These are phyloP conservation scores for Cryptococcus jaspeensis DNA, from an alignment of 1,284 basidiomycete species.

Conservation along the genomic window DNA sequence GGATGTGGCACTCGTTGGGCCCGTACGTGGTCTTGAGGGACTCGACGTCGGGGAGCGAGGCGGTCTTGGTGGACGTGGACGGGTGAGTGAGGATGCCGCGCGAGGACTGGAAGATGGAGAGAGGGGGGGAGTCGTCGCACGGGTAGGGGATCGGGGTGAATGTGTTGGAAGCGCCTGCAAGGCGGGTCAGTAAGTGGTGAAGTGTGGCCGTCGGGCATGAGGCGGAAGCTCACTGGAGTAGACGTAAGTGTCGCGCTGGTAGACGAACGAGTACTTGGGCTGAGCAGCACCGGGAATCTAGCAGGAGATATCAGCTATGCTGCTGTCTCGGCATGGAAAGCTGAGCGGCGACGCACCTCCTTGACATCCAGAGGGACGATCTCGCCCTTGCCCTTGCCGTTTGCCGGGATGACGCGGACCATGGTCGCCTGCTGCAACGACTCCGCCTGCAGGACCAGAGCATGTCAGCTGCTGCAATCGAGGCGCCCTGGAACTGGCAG, in stretches of 20 bases:
- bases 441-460: conserved; percentile 56
- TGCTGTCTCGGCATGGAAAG: background rate
- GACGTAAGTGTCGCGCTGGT: conserved; percentile 93
- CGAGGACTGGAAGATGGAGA: conserved; percentile 67
- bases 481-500: background rate
- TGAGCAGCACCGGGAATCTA: conserved; percentile 52
- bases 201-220: background rate
- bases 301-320: background rate
- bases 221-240: conserved; percentile 53
- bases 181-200: background rate
- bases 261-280: conserved; percentile 80
- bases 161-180: conserved; percentile 56
- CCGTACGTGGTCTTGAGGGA: conserved; percentile 66
- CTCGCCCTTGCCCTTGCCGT: conserved; percentile 86
- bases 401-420: conserved; percentile 78
- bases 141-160: conserved; percentile 91
- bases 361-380: conserved; percentile 77
- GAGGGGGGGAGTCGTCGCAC: conserved; percentile 68
- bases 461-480: background rate
- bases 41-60: conserved; percentile 47
- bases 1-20: conserved; percentile 91
- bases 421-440: conserved; percentile 72
- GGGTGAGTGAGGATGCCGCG: conserved; percentile 52
- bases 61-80: conserved; percentile 41
- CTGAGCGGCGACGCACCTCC: conserved; percentile 43